phyloP scores from a whole-genome alignment of 306 rosid species.

The Adenanthera pavonina region DNA sequence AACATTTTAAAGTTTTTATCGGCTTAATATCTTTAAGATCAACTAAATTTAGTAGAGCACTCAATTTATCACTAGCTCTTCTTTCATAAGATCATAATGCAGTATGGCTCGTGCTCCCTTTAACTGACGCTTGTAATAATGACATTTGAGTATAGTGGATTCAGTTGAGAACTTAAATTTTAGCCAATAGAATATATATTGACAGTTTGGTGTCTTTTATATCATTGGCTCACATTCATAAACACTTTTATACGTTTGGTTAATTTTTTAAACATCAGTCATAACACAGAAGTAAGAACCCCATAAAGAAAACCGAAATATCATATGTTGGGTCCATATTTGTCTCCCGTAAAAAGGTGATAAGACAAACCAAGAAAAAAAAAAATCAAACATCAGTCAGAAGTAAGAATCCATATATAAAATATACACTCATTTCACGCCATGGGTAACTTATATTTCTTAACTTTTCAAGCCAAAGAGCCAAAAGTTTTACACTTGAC shows the following conservation, averaged over 20 bases:
- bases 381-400: background rate
- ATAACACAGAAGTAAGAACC: background rate
- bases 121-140: background rate
- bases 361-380: background rate
- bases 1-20: conserved; percentile 3
- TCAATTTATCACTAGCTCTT: conserved; percentile 18
- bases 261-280: background rate
- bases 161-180: background rate
- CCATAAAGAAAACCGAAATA: background rate
- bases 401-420: background rate
- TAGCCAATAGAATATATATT: background rate
- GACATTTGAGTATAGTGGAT: conserved; percentile 3
- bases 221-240: conserved; percentile 13
- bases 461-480: background rate
- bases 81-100: conserved; percentile 9
- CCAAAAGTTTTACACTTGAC: background rate
- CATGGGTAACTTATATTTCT: conserved; percentile 24
- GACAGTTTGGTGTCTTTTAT: conserved; percentile 6
- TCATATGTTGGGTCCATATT: background rate
- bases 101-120: background rate
- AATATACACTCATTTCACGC: conserved; percentile 7
- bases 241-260: background rate
- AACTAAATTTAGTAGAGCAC: conserved; percentile 23
- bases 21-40: background rate
- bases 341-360: background rate